Percentiles rank a stretch among this genome's conserved stretches.
Conservation (phyloP, 768 basidiomycete species). For the Collybia sp. region DNA sequence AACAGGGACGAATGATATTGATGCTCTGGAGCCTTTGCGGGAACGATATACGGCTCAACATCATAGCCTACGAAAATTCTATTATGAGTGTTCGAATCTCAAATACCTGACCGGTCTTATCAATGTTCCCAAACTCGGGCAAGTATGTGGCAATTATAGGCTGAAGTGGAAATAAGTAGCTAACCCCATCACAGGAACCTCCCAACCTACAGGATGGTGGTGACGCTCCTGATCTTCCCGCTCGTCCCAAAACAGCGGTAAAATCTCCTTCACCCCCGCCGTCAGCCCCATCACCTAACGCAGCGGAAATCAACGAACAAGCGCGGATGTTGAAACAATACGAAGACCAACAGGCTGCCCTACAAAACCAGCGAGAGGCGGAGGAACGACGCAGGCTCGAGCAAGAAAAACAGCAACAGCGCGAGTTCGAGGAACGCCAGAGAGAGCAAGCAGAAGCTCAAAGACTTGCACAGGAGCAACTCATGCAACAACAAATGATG, state of each 20-base stretch:
- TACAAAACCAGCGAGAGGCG: conserved; percentile 75
- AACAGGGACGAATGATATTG: conserved; percentile 82
- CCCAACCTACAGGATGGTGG: conserved; percentile 89
- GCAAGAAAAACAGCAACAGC: conserved; percentile 71
- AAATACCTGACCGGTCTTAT: conserved; percentile 97
- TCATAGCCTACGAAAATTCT: conserved; percentile 91
- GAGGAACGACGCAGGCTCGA: conserved; percentile 83
- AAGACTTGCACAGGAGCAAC: conserved; percentile 82
- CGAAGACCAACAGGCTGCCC: conserved; percentile 88
- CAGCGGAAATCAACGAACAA: conserved; percentile 80
- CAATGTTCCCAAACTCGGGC: conserved; percentile 96
- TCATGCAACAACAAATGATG: conserved; percentile 81
- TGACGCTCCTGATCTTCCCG: conserved; percentile 81
- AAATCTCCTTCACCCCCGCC: conserved; percentile 65
- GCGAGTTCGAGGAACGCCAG: conserved; percentile 89
- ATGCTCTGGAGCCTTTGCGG: conserved; percentile 85
- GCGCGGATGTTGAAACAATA: conserved; percentile 93
- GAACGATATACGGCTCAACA: conserved; percentile 90
- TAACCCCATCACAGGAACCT: conserved; percentile 64
- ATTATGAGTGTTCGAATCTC: conserved; percentile 98
- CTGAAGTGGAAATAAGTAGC: background rate
- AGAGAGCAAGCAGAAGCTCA: conserved; percentile 84
- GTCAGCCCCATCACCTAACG: conserved; percentile 63
- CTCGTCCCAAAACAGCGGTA: conserved; percentile 63
- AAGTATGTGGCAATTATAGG: conserved; percentile 40